These are phyloP conservation scores for Lathyrus tuberosus DNA, from an alignment of 306 rosid genomes.

Conservation along the genomic window DNA sequence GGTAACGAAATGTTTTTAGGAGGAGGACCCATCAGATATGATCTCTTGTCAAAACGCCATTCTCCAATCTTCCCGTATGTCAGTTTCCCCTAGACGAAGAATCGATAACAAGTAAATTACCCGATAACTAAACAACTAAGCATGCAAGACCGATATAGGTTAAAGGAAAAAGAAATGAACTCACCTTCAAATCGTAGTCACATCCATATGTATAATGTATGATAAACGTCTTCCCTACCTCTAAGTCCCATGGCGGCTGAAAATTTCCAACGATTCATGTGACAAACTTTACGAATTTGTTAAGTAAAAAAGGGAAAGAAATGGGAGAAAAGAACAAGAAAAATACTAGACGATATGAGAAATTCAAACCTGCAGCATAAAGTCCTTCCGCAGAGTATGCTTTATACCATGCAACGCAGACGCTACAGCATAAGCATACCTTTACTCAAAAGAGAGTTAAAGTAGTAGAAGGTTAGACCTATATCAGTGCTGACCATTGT, in stretches of 20 bases:
- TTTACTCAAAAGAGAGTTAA: constrained; percentile 45
- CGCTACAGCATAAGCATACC: constrained; percentile 97
- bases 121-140: constrained; percentile 13
- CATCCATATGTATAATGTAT: constrained; percentile 91
- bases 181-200: constrained; percentile 76
- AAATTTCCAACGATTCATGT: constrained; percentile 33
- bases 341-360: constrained; percentile 17
- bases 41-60: constrained; percentile 97
- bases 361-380: constrained; percentile 81
- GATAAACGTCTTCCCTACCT: constrained; percentile 59
- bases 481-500: too few relatives aligned
- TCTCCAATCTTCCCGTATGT: constrained; percentile 87
- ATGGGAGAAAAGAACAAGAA: not conserved
- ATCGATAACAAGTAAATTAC: constrained; percentile 18
- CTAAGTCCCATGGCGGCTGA: constrained; percentile 94
- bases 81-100: constrained; percentile 62
- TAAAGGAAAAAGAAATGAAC: constrained; percentile 32
- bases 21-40: constrained; percentile 77
- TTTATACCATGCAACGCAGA: constrained; percentile 88
- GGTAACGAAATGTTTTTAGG: constrained; percentile 83
- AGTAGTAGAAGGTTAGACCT: constrained; percentile 38
- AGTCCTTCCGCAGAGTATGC: constrained; percentile 76
- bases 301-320: constrained; percentile 22
- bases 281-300: constrained; percentile 31
- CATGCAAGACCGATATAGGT: not conserved